Base-by-base conservation (phyloP, 768 basidiomycete genomes). In the Leccinum disarticulatum region DNA sequence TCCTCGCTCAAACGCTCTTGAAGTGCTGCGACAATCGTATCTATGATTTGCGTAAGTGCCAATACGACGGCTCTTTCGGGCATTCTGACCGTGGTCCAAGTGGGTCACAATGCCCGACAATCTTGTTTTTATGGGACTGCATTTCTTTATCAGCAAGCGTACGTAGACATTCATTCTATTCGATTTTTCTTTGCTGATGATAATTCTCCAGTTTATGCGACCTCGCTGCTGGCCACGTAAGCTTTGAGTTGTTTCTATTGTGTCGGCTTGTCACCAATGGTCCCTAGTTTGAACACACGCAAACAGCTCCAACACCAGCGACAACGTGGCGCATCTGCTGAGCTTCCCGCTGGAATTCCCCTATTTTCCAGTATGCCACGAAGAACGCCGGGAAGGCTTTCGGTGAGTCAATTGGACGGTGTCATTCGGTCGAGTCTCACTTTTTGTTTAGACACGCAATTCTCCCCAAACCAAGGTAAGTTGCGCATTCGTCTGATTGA, bases 71-170 rank as follows among this genome's bases (percentile, higher is more conserved):
- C 14, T 27, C 13, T 19, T 52, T 1, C 43, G 11, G 15, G 13
- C 15, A 10, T 54, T 31, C 50, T 57, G 55, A 61, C 28, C 4
- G 0, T 54, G 9, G 3, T 11, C 27, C 5, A 58, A 73, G 83
- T 83, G 83, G 83, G 61, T 83, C 14, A 60, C 69, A 8, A 77
- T 81, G 73, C 77, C 79, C 6, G 59, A 67, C 14, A 82, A 83
- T 59, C 74, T 83, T 4, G 70, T 83, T 10, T 84, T 83, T 63
- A 76, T 82, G 79, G 83, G 77, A 2, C 62, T 84, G 4, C 80
- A 83, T 64, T 80, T 83, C 60, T 74, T 82, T 25, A 83, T 84
- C 56, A 76, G 78, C 64, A 84, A 84, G 70, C 65, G 81, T 81
- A 56, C 53, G 77, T 65, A 15, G 14, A 60, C 25, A 15, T 48